A percentile compares a stretch with the other conserved stretches of the same genome.
Evolutionary conservation across 306 rosid genomes (phyloP).

Genomic region (Sindora glabra): DNA sequence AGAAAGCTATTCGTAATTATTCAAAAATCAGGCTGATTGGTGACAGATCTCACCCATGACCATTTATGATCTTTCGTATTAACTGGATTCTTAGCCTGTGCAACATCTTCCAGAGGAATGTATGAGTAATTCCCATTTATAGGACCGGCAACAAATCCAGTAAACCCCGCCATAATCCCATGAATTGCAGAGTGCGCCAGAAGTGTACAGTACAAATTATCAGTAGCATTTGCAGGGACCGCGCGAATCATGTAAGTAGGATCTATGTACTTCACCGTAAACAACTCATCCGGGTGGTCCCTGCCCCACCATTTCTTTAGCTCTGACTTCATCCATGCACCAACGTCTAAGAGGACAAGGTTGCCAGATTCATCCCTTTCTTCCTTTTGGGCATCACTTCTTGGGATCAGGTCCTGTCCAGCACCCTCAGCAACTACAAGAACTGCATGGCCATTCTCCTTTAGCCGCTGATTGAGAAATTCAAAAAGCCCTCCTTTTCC

Average conservation of each 20-base stretch:
- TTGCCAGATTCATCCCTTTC: slow-evolving; percentile 81
- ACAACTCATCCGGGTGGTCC: slow-evolving; percentile 56
- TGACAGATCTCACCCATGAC: slow-evolving; percentile 94
- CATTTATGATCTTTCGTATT: slow-evolving; percentile 58
- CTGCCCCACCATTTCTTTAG: slow-evolving; percentile 67
- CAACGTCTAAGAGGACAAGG: slow-evolving; percentile 60
- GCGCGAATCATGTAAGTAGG: slow-evolving; percentile 93
- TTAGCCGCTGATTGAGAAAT: slow-evolving; percentile 44
- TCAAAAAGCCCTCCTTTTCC: slow-evolving; percentile 81
- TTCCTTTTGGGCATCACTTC: slow-evolving; percentile 52
- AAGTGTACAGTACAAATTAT: slow-evolving; percentile 70
- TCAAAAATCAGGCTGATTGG: slow-evolving; percentile 75
- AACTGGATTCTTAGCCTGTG: slow-evolving; percentile 54
- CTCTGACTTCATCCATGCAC: slow-evolving; percentile 81
- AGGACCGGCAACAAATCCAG: slow-evolving; percentile 79
- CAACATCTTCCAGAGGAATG: slow-evolving; percentile 74
- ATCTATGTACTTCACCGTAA: slow-evolving; percentile 66
- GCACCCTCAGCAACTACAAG: slow-evolving; percentile 90
- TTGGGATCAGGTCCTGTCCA: slow-evolving; percentile 63
- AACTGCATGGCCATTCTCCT: slow-evolving; percentile 66
- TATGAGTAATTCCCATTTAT: slow-evolving; percentile 37
- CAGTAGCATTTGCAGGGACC: slow-evolving; percentile 58
- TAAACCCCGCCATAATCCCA: slow-evolving; percentile 84
- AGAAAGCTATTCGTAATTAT: not conserved
- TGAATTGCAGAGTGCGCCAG: slow-evolving; percentile 81